Conservation (phyloP, 179 eudicot genomes). For the Pouteria campechiana region DNA sequence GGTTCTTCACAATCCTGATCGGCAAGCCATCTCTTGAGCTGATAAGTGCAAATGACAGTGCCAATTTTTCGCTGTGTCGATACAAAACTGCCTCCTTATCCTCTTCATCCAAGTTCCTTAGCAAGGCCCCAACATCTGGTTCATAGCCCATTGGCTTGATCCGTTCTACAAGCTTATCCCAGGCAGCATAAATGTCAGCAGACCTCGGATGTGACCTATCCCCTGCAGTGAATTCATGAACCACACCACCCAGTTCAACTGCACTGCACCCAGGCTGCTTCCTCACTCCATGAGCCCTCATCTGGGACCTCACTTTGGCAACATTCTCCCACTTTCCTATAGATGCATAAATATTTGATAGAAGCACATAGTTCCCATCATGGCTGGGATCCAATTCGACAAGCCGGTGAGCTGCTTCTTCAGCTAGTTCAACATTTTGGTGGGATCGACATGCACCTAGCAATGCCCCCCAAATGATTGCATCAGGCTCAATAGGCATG, state of each 20-base stretch:
- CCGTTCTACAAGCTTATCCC: conserved; percentile 49
- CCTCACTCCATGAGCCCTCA: conserved; percentile 59
- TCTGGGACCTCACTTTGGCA: conserved; percentile 33
- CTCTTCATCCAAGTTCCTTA: conserved; percentile 87
- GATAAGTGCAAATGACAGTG: conserved; percentile 58
- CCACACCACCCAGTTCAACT: conserved; percentile 42
- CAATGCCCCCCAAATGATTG: conserved; percentile 74
- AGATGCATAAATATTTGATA: conserved; percentile 80
- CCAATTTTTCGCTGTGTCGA: conserved; percentile 85
- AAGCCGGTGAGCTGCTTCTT: conserved; percentile 59
- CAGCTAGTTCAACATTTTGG: conserved; percentile 45
- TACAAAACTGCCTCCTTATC: conserved; percentile 71
- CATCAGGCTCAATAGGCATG: conserved; percentile 61
- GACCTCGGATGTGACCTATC: conserved; percentile 66
- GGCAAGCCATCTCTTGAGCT: conserved; percentile 27
- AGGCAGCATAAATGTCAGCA: conserved; percentile 47
- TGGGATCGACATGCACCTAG: conserved; percentile 68
- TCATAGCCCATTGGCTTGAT: conserved; percentile 71
- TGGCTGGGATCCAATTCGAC: conserved; percentile 60
- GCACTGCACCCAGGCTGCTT: conserved; percentile 73
- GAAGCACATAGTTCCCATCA: conserved; percentile 62
- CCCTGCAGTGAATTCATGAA: conserved; percentile 70
- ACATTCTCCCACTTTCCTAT: conserved; percentile 79
- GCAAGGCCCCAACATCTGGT: conserved; percentile 52
- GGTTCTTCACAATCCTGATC: conserved; percentile 73